Evolutionary conservation across 2,329 filamentous ascomycete species (phyloP), one percentile per base, ranked within the genome.

Genomic region (Calonectria naviculata): DNA sequence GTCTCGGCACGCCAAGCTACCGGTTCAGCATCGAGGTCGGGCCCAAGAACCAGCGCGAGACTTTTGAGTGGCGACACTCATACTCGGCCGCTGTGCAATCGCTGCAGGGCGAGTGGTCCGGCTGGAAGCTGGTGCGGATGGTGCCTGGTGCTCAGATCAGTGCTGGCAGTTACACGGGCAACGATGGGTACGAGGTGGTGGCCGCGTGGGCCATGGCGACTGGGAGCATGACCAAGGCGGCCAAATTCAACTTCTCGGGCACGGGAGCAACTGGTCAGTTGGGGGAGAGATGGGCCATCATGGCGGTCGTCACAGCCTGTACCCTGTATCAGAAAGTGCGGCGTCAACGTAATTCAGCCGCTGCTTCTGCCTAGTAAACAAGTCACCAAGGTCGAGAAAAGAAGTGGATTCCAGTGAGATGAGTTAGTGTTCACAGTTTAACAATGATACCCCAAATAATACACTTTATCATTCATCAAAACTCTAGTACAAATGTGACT

Each of bases 201-300:
- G 76, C 77, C 3, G 73, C 74, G 12, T 78, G 76, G 75, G 64
- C 74, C 0, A 67, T 65, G 66, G 65, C 67, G 1, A 65, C 47
- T 7, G 46, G 71, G 12, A 73, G 70, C 60, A 66, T 71, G 36
- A 71, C 76, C 28, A 76, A 77, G 49, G 60, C 60, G 67, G 75
- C 68, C 10, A 75, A 76, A 60, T 78, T 75, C 24, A 67, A 66
- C 13, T 78, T 78, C 17, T 70, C 71, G 38, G 77, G 77, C 6
- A 75, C 76, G 2, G 77, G 77, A 0, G 34, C 73, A 28, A 74
- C 76, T 6, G 77, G 77, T 7, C 38, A 71, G 21, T 54, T 78
- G 1, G 76, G 77, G 26, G 76, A 78, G 70, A 73, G 75, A 61
- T 78, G 77, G 76, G 75, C 76, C 41, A 75, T 78, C n/a, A 73